Conservation (phyloP, 2,329 filamentous ascomycete genomes). For the Diplodia corticola region DNA sequence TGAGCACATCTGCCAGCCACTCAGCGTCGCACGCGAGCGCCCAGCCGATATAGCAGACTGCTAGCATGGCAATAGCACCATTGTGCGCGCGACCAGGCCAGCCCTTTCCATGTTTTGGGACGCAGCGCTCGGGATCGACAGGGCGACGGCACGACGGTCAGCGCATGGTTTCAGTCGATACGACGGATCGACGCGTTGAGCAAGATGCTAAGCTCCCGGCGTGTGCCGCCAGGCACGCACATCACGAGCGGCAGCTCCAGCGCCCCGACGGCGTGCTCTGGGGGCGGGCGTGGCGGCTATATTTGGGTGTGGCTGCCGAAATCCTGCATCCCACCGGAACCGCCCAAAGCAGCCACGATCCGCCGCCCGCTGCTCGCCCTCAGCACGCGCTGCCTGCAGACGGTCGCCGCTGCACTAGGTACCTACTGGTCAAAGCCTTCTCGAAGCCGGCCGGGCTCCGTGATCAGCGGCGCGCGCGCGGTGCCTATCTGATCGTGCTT, state of each 20-base stretch:
- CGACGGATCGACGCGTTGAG: neutral
- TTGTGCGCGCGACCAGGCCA: too few relatives aligned
- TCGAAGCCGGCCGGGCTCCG: neutral
- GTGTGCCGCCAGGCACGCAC: neutral
- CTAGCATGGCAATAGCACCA: too few relatives aligned
- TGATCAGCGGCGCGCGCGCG: neutral
- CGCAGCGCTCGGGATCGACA: too few relatives aligned
- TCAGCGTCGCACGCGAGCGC: too few relatives aligned
- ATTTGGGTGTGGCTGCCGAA: conserved; percentile 12
- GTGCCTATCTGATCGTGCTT: neutral
- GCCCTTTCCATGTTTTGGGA: too few relatives aligned
- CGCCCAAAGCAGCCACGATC: neutral
- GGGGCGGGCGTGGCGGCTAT: conserved; percentile 3
- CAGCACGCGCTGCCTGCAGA: too few relatives aligned
- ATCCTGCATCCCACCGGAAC: conserved; percentile 14
- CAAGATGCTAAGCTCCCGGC: neutral
- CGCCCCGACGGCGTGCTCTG: neutral
- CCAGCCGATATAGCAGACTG: too few relatives aligned
- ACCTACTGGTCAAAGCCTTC: conserved; percentile 10
- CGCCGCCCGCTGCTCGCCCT: too few relatives aligned
- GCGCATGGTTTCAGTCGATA: neutral
- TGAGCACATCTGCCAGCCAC: too few relatives aligned
- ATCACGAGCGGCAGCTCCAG: neutral
- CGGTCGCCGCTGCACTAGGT: too few relatives aligned
- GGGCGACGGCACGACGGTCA: too few relatives aligned